phyloP scores from a whole-genome alignment of 2,329 filamentous ascomycete genomes.

The Colletotrichum plurivorum region DNA sequence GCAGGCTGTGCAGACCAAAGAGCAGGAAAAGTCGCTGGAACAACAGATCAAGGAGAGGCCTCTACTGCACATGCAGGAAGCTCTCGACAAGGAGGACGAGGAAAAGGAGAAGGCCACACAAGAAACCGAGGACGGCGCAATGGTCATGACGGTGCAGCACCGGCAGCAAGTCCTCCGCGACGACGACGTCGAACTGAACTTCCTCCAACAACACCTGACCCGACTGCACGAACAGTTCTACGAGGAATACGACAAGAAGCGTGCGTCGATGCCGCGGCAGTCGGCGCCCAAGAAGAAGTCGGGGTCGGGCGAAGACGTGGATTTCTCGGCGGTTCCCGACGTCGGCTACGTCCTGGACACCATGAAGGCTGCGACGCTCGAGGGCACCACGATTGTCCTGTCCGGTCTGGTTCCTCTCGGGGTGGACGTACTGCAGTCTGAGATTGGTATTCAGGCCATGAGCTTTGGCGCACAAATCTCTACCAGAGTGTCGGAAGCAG shows the following conservation, averaged over 20 bases:
- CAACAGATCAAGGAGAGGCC: slow-evolving; percentile 92
- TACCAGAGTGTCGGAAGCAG: slow-evolving; percentile 70
- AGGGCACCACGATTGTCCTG: slow-evolving; percentile 84
- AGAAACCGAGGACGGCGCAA: slow-evolving; percentile 55
- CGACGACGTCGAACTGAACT: slow-evolving; percentile 85
- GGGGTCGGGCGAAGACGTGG: slow-evolving; percentile 56
- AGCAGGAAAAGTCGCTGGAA: slow-evolving; percentile 89
- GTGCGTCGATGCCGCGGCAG: slow-evolving; percentile 45
- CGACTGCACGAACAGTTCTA: slow-evolving; percentile 86
- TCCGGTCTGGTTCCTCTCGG: slow-evolving; percentile 91
- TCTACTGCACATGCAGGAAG: slow-evolving; percentile 90
- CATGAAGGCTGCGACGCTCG: slow-evolving; percentile 84
- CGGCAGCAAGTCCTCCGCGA: slow-evolving; percentile 87
- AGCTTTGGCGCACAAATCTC: slow-evolving; percentile 83
- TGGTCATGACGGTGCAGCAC: slow-evolving; percentile 36
- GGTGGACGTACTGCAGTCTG: slow-evolving; percentile 82
- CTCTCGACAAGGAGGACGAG: slow-evolving; percentile 88
- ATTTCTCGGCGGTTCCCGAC: slow-evolving; percentile 79
- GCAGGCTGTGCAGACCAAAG: slow-evolving; percentile 82
- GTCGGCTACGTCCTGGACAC: slow-evolving; percentile 86
- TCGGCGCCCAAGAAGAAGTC: slow-evolving; percentile 41
- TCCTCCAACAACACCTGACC: slow-evolving; percentile 82
- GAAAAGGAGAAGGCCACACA: slow-evolving; percentile 65
- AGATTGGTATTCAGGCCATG: slow-evolving; percentile 88
- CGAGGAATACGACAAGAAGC: slow-evolving; percentile 79